Conservation (phyloP, 371 early-diverging fungal genomes). For the Mucor circinelloides region DNA sequence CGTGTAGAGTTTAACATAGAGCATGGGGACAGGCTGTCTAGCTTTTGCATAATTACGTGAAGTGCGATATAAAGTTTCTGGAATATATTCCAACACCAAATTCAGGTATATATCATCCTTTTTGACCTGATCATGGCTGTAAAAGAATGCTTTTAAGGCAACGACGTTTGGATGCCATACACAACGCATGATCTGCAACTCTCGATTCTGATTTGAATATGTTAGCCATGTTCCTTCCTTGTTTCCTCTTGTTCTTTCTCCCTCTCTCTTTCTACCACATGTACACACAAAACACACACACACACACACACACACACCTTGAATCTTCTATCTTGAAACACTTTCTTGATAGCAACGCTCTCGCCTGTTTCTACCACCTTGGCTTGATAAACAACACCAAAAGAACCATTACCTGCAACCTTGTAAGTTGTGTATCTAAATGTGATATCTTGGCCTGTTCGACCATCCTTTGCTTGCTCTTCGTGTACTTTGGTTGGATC, state of each 20-base stretch:
- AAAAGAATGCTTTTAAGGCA: constrained; percentile 79
- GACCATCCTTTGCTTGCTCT: constrained; percentile 83
- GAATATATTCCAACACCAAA: constrained; percentile 84
- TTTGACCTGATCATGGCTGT: constrained; percentile 70
- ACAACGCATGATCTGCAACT: constrained; percentile 88
- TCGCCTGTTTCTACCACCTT: constrained; percentile 80
- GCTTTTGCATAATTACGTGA: constrained; percentile 82
- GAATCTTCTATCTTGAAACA: constrained; percentile 95
- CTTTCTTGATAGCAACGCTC: constrained; percentile 93
- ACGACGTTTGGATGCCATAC: constrained; percentile 88
- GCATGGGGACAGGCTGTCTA: constrained; percentile 93
- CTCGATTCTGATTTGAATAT: constrained; percentile 70
- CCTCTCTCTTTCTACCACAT: too few relatives aligned
- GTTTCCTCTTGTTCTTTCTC: neutral
- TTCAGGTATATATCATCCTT: constrained; percentile 88
- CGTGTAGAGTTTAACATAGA: constrained; percentile 94
- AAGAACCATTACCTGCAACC: constrained; percentile 94
- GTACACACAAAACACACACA: too few relatives aligned
- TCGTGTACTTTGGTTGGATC: constrained; percentile 28
- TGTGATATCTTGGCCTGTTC: constrained; percentile 77
- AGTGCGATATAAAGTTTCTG: constrained; percentile 87
- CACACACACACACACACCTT: constrained; percentile 58
- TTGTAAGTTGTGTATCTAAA: constrained; percentile 88
- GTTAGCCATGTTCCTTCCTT: neutral
- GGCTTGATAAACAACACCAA: constrained; percentile 97